Conservation (phyloP, 805 yeast species). For the Myxozyma monticola region DNA sequence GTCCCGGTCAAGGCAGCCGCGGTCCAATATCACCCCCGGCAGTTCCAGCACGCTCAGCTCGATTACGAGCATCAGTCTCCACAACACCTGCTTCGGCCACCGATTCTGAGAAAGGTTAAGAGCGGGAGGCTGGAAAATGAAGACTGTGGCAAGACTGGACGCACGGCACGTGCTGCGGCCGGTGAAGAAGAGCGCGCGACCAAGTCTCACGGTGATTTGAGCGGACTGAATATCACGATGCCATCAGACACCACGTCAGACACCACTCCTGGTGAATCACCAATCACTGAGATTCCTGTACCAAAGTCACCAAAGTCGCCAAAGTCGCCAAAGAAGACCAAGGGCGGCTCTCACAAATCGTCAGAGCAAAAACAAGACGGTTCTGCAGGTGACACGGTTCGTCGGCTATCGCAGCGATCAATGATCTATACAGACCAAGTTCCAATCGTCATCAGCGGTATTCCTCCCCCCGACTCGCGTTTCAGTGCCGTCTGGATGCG, state of each 20-base stretch:
- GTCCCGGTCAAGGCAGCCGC: too few relatives aligned
- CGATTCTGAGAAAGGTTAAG: too few relatives aligned
- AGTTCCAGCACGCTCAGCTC: too few relatives aligned
- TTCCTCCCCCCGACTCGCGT: conserved; percentile 9
- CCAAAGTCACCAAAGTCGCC: neutral
- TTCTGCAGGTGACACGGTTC: neutral
- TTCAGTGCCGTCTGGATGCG: conserved; percentile 16
- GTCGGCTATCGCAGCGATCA: conserved; percentile 5
- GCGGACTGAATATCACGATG: neutral
- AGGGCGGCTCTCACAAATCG: neutral
- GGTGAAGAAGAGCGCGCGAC: too few relatives aligned
- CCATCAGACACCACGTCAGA: neutral
- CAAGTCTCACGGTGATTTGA: neutral
- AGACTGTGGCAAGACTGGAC: too few relatives aligned
- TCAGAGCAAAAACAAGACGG: neutral
- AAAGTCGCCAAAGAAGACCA: neutral
- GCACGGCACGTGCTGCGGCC: too few relatives aligned
- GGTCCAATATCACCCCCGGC: too few relatives aligned
- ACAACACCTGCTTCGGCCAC: too few relatives aligned
- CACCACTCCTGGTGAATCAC: neutral
- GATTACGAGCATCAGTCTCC: too few relatives aligned
- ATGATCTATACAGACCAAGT: neutral
- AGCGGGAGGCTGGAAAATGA: too few relatives aligned
- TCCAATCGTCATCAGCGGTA: neutral
- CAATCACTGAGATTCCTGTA: neutral